phyloP scores from a whole-genome alignment of 2,329 filamentous ascomycete genomes.

The Pyrenophora teres region DNA sequence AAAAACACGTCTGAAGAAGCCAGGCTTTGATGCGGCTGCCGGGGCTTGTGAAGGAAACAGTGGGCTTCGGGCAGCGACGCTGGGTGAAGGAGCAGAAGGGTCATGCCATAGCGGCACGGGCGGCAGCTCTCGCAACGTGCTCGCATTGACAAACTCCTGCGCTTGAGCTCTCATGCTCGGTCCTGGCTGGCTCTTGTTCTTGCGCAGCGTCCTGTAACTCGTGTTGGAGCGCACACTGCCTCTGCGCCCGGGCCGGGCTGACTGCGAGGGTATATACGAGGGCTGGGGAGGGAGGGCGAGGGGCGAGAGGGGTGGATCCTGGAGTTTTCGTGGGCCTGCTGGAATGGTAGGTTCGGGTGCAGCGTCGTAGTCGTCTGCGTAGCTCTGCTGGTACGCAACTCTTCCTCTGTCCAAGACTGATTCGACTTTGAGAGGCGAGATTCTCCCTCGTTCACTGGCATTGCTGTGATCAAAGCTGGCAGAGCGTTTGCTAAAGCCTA shows the following conservation, averaged over 20 bases:
- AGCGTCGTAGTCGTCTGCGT: slow-evolving; percentile 71
- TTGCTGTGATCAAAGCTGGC: slow-evolving; percentile 71
- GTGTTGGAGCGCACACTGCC: slow-evolving; percentile 65
- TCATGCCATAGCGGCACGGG: slow-evolving; percentile 54
- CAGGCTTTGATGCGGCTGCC: slow-evolving; percentile 65
- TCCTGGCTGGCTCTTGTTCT: slow-evolving; percentile 51
- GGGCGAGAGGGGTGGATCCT: slow-evolving; percentile 50
- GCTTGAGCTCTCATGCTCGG: slow-evolving; percentile 52
- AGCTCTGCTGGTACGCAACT: slow-evolving; percentile 47
- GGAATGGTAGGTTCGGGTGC: slow-evolving; percentile 86
- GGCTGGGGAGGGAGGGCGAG: slow-evolving; percentile 47
- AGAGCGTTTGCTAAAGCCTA: slow-evolving; percentile 62
- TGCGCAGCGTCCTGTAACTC: slow-evolving; percentile 49
- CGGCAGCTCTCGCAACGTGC: slow-evolving; percentile 50
- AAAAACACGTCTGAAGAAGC: slow-evolving; percentile 94
- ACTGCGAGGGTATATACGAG: slow-evolving; percentile 46
- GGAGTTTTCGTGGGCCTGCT: slow-evolving; percentile 69
- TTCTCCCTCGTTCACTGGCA: slow-evolving; percentile 23
- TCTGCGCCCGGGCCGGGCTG: slow-evolving; percentile 56
- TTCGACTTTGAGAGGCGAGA: slow-evolving; percentile 44
- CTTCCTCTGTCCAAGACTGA: slow-evolving; percentile 53
- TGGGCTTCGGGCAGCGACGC: slow-evolving; percentile 57
- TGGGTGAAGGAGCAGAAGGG: slow-evolving; percentile 58
- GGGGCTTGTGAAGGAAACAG: slow-evolving; percentile 48
- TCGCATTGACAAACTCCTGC: slow-evolving; percentile 55